Percentiles rank a stretch among this genome's conserved stretches.
These are phyloP conservation scores for Saccharomycopsis microspora DNA, from an alignment of 805 yeast species.

Conservation along the genomic window DNA sequence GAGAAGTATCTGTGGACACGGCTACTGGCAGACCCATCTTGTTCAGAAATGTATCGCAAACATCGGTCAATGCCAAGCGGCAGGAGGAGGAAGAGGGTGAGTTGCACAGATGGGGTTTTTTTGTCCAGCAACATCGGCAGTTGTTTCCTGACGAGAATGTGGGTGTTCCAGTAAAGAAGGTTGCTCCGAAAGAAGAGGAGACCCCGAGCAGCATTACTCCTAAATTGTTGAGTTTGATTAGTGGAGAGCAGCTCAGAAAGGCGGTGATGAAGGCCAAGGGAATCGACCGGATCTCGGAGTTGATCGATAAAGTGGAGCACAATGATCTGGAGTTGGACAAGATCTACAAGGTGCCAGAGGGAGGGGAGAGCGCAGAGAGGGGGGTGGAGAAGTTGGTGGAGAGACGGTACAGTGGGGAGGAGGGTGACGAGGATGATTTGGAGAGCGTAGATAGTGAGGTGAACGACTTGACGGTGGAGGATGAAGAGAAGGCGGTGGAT, in stretches of 20 bases:
- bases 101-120: conserved; percentile 76
- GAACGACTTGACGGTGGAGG: conserved; percentile 15
- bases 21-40: conserved; percentile 64
- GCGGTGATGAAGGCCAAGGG: conserved; percentile 67
- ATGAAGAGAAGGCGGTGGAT: conserved; percentile 39
- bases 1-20: conserved; percentile 46
- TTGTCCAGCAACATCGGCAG: conserved; percentile 50
- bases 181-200: neutral
- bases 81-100: conserved; percentile 92
- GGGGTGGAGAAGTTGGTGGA: neutral
- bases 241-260: conserved; percentile 36
- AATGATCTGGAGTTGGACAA: conserved; percentile 40
- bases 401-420: neutral
- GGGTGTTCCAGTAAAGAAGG: neutral
- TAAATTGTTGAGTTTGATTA: conserved; percentile 26
- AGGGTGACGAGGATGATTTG: conserved; percentile 3
- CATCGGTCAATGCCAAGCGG: conserved; percentile 54
- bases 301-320: conserved; percentile 52
- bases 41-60: conserved; percentile 51
- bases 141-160: conserved; percentile 21
- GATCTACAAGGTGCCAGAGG: conserved; percentile 28
- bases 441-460: conserved; percentile 11
- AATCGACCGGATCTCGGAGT: conserved; percentile 53
- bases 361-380: neutral
- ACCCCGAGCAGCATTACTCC: conserved; percentile 8